These are phyloP conservation scores for Wickerhamomyces silvicola DNA, from an alignment of 805 yeast genomes.

Conservation along the genomic window DNA sequence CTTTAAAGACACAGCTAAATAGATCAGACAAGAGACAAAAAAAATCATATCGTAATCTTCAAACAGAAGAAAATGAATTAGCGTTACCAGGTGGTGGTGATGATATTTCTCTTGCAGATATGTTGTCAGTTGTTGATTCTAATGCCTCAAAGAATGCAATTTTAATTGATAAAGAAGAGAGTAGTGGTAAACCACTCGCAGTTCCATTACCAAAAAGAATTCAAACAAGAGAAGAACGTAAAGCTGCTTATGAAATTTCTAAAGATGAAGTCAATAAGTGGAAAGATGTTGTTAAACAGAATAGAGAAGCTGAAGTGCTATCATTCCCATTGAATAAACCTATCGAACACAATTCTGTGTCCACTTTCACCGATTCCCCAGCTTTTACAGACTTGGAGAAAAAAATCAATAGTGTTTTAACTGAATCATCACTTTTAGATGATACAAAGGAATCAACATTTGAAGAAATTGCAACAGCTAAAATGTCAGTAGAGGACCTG, in stretches of 20 bases:
- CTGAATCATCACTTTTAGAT: constrained; percentile 60
- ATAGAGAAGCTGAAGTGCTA: constrained; percentile 79
- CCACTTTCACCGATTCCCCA: constrained; percentile 46
- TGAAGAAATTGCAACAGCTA: constrained; percentile 80
- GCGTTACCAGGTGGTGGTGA: constrained; percentile 55
- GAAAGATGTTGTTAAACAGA: constrained; percentile 74
- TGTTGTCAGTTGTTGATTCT: constrained; percentile 60
- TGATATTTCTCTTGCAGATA: constrained; percentile 62
- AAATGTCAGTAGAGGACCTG: constrained; percentile 75
- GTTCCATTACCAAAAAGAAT: constrained; percentile 84
- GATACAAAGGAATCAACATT: constrained; percentile 76
- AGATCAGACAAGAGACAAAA: constrained; percentile 35
- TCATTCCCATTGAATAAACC: constrained; percentile 61
- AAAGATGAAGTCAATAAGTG: constrained; percentile 83
- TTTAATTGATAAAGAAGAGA: constrained; percentile 30
- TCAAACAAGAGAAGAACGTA: constrained; percentile 78
- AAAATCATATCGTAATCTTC: constrained; percentile 44
- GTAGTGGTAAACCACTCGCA: constrained; percentile 46
- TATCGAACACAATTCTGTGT: constrained; percentile 39
- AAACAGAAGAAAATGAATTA: constrained; percentile 62
- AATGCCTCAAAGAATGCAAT: constrained; percentile 45
- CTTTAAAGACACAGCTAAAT: constrained; percentile 33
- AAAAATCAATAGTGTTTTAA: constrained; percentile 53
- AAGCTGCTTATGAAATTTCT: constrained; percentile 85
- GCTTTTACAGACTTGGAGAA: constrained; percentile 55